Conservation (phyloP, 1,284 basidiomycete genomes). For the Ganoderma resinaceum region DNA sequence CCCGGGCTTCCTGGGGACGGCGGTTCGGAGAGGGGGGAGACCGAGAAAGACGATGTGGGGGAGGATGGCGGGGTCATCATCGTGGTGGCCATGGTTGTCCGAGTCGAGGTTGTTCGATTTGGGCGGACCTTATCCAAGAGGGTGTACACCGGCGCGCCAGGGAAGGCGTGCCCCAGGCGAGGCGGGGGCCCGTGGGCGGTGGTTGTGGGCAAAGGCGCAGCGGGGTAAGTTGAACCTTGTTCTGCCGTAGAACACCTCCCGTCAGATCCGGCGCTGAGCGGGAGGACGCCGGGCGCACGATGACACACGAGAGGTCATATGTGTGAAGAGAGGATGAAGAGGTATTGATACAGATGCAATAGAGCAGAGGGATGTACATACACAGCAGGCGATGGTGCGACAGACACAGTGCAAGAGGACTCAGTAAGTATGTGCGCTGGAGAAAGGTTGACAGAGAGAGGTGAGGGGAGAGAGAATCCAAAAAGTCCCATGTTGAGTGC, state of each 20-base stretch:
- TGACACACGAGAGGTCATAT: neutral
- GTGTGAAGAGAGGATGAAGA: neutral
- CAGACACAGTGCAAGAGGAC: slow-evolving; percentile 1
- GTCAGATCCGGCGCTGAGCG: neutral
- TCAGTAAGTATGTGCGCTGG: neutral
- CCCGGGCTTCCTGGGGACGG: neutral
- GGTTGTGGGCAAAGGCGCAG: slow-evolving; percentile 1
- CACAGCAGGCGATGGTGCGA: neutral
- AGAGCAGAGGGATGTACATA: slow-evolving; percentile 3
- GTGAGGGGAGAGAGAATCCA: neutral
- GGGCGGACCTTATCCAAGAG: neutral
- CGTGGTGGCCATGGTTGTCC: neutral
- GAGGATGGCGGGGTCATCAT: slow-evolving; percentile 1
- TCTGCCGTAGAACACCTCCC: neutral
- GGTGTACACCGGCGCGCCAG: neutral
- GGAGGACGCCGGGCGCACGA: neutral
- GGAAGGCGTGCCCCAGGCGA: slow-evolving; percentile 1
- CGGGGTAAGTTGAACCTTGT: neutral
- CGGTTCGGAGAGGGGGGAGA: neutral
- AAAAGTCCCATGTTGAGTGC: neutral
- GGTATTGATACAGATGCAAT: slow-evolving; percentile 3
- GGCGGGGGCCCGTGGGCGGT: slow-evolving; percentile 1
- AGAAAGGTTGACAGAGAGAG: neutral
- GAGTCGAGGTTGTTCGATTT: neutral
- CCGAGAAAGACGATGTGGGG: neutral